A percentile compares a stretch with the other conserved stretches of the same genome.
phyloP scores from a whole-genome alignment of 139 green algal genomes.

The Axilococcus clingmanii region DNA sequence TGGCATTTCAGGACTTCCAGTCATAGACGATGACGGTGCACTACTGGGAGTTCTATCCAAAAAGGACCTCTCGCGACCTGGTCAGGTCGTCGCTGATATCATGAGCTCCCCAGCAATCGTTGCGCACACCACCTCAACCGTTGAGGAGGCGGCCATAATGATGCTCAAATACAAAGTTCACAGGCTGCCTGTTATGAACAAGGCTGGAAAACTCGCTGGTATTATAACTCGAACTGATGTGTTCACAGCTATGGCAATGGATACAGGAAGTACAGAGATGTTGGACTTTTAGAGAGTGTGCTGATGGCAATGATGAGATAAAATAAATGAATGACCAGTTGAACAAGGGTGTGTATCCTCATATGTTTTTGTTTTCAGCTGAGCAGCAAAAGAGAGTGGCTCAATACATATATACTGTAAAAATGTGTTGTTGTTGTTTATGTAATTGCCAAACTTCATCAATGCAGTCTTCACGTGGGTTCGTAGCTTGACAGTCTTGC shows the following conservation, averaged over 20 bases:
- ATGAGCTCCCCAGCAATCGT: conserved; percentile 13
- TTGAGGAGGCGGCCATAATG: not conserved
- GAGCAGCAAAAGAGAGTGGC: no score
- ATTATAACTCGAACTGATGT: conserved; percentile 48
- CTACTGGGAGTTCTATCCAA: conserved; percentile 18
- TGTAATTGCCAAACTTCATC: no score
- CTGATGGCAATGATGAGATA: no score
- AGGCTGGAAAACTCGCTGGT: conserved; percentile 16
- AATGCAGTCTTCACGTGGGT: no score
- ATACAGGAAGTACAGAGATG: not conserved
- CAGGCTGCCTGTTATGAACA: conserved; percentile 36
- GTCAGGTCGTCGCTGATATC: conserved; percentile 7
- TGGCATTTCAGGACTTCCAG: not conserved
- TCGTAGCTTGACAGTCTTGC: no score
- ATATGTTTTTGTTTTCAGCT: no score
- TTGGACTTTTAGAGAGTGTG: no score
- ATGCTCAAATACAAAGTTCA: conserved; percentile 36
- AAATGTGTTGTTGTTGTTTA: no score
- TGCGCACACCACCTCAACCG: conserved; percentile 5
- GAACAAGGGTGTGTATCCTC: no score
- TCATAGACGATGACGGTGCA: not conserved
- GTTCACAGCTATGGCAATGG: conserved; percentile 29
- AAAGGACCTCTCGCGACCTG: conserved; percentile 12
- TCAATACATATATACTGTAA: no score
- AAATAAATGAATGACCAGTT: no score